These are phyloP conservation scores for Linnemannia zychae DNA, from an alignment of 192 early-diverging fungal genomes.

Conservation along the genomic window DNA sequence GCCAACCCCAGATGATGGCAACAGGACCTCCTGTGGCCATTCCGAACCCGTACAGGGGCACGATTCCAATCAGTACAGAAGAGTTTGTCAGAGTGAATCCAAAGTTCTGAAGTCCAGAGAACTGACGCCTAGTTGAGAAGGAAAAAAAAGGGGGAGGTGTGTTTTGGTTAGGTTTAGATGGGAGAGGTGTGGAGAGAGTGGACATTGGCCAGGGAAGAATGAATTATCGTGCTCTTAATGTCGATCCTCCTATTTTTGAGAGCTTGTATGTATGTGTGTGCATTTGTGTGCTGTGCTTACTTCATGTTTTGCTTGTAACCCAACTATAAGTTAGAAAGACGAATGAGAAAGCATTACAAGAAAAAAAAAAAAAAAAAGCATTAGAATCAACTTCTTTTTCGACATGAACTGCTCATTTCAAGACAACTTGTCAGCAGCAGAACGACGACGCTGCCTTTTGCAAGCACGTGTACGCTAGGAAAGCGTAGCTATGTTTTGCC, in stretches of 20 bases:
- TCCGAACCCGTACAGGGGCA: constrained; percentile 59
- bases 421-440: neutral
- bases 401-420: neutral
- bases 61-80: constrained; percentile 52
- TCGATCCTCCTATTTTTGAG: constrained; percentile 1
- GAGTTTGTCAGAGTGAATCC: constrained; percentile 51
- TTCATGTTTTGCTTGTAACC: constrained; percentile 58
- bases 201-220: neutral
- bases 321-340: constrained; percentile 16
- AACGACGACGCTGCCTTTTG: no score
- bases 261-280: no score
- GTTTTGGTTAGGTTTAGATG: no score
- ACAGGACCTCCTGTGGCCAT: constrained; percentile 63
- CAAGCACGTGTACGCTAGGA: neutral
- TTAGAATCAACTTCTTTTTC: neutral
- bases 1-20: constrained; percentile 65
- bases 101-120: constrained; percentile 56
- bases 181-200: neutral
- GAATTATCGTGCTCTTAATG: neutral
- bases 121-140: constrained; percentile 28
- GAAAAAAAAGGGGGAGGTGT: neutral
- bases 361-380: neutral
- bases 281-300: constrained; percentile 18
- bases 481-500: neutral
- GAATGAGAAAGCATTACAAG: no score